Conservation (phyloP, 2,329 filamentous ascomycete genomes). For the Aureobasidium lini region DNA sequence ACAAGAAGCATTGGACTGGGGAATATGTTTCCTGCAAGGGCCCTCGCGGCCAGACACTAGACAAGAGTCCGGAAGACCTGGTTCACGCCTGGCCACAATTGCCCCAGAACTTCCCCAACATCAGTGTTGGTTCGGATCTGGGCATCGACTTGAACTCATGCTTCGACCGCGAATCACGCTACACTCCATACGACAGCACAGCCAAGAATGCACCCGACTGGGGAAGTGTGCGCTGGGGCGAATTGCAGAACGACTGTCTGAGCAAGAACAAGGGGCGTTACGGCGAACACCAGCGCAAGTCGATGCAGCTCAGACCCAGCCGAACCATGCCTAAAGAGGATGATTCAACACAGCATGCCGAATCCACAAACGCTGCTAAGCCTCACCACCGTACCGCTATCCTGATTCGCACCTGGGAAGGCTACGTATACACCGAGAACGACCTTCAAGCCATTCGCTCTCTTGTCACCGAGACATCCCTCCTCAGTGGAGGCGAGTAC, state of each 20-base stretch:
- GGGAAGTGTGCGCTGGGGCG: conserved; percentile 62
- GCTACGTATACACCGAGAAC: conserved; percentile 40
- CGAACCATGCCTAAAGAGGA: conserved; percentile 19
- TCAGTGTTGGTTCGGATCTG: conserved; percentile 54
- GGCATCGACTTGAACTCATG: conserved; percentile 59
- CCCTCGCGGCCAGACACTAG: conserved; percentile 44
- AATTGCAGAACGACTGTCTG: conserved; percentile 60
- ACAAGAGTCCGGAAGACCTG: conserved; percentile 53
- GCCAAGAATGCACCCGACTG: conserved; percentile 44
- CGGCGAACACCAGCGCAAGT: conserved; percentile 31
- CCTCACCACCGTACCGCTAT: conserved; percentile 39
- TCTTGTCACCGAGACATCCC: conserved; percentile 39
- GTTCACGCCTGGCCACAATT: conserved; percentile 54
- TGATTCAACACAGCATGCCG: background rate
- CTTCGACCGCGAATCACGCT: conserved; percentile 51
- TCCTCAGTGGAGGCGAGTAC: conserved; percentile 41
- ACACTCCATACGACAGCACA: conserved; percentile 47
- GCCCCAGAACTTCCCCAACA: conserved; percentile 51
- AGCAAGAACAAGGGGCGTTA: conserved; percentile 60
- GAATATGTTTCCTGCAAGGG: conserved; percentile 58
- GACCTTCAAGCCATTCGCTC: conserved; percentile 39
- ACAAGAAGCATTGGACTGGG: conserved; percentile 51
- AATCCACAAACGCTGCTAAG: conserved; percentile 18
- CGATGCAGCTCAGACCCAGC: conserved; percentile 19
- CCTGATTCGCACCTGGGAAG: conserved; percentile 40